Percentiles rank a stretch among this genome's conserved stretches.
Evolutionary conservation across 1,139 yeast genomes (phyloP).

Genomic region (Geotrichum bryndzae): DNA sequence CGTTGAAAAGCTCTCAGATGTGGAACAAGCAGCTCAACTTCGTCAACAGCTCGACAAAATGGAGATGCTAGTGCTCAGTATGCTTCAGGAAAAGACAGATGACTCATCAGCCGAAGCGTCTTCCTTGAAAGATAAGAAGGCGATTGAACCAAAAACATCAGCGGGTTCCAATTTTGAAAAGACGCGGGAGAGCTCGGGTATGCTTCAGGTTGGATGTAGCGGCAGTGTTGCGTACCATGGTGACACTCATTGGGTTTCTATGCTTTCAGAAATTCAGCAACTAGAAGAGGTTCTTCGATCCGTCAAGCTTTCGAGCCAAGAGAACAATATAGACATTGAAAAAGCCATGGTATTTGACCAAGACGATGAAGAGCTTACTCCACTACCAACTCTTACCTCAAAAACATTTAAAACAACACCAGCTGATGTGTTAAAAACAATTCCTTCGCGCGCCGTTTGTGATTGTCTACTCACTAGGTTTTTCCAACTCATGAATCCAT

Average conservation of each 20-base stretch:
- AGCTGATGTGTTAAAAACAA: conserved; percentile 25
- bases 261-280: conserved; percentile 29
- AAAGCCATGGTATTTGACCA: conserved; percentile 10
- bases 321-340: conserved; percentile 4
- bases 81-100: conserved; percentile 18
- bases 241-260: conserved; percentile 35
- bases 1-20: conserved; percentile 6
- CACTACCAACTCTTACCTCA: background rate
- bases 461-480: conserved; percentile 29
- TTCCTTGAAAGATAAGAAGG: conserved; percentile 13
- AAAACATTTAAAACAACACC: background rate
- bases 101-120: background rate
- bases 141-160: conserved; percentile 17
- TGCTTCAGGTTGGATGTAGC: conserved; percentile 32
- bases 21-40: conserved; percentile 20
- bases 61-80: conserved; percentile 29
- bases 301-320: background rate
- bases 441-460: conserved; percentile 29
- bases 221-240: conserved; percentile 36
- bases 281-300: conserved; percentile 2
- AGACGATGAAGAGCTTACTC: background rate
- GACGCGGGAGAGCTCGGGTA: conserved; percentile 24
- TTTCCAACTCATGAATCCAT: conserved; percentile 29
- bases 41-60: conserved; percentile 30
- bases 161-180: background rate